These are phyloP conservation scores for Calcarisporium arbuscula DNA, from an alignment of 2,329 filamentous ascomycete genomes.

Conservation along the genomic window DNA sequence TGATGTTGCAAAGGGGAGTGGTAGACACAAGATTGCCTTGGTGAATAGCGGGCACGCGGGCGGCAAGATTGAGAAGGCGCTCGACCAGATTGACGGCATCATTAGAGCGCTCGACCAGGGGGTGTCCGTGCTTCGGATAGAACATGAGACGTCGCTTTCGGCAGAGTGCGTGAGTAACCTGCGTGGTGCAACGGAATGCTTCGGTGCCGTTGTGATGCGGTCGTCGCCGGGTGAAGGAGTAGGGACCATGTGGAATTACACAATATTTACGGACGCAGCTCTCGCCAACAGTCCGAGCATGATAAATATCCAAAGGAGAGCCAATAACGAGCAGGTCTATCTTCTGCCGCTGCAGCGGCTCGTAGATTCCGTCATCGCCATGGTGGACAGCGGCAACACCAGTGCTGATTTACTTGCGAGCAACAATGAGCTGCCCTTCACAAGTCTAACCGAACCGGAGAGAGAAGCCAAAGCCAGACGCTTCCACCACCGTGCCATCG, in stretches of 20 bases:
- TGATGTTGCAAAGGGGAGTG: constrained; percentile 41
- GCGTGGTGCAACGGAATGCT: constrained; percentile 66
- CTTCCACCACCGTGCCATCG: constrained; percentile 64
- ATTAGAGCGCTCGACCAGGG: constrained; percentile 48
- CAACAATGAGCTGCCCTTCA: constrained; percentile 66
- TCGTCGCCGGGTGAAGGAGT: constrained; percentile 69
- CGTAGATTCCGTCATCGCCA: constrained; percentile 69
- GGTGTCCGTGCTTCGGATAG: constrained; percentile 49
- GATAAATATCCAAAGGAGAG: constrained; percentile 55
- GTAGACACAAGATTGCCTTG: constrained; percentile 68
- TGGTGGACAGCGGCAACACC: constrained; percentile 47
- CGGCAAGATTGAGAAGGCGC: constrained; percentile 67
- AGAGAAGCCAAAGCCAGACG: constrained; percentile 58
- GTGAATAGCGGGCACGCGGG: constrained; percentile 66
- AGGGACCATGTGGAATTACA: constrained; percentile 81
- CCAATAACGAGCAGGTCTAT: constrained; percentile 74
- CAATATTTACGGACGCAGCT: constrained; percentile 67
- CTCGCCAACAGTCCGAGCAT: constrained; percentile 50
- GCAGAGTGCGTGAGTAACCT: constrained; percentile 57
- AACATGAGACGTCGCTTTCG: constrained; percentile 51
- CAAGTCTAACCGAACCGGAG: constrained; percentile 61
- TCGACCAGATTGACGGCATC: constrained; percentile 54
- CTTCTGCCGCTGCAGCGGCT: constrained; percentile 72
- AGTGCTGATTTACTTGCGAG: constrained; percentile 26
- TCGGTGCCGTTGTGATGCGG: constrained; percentile 66